These are phyloP conservation scores for Ceratocystis ficicola DNA, from an alignment of 2,329 filamentous ascomycete species.

Conservation along the genomic window DNA sequence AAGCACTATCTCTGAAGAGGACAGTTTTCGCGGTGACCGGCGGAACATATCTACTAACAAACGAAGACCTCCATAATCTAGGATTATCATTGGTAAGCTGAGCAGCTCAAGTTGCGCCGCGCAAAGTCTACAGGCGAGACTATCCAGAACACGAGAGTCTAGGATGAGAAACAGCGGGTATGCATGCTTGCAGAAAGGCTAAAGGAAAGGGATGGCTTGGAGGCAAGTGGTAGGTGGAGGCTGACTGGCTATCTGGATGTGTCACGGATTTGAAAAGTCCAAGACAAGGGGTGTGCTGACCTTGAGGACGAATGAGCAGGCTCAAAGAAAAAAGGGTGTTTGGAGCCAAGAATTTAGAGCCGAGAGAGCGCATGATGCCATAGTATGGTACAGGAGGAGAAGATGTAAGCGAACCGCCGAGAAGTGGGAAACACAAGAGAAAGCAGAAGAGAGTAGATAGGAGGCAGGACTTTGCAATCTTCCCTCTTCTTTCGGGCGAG, in stretches of 20 bases:
- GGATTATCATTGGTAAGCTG: neutral
- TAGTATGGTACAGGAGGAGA: neutral
- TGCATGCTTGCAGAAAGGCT: neutral
- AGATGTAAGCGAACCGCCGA: neutral
- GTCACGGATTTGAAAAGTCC: constrained; percentile 4
- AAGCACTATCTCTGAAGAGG: neutral
- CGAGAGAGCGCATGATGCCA: no score
- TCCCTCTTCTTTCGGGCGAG: neutral
- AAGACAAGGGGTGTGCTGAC: constrained; percentile 6
- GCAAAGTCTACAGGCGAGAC: neutral
- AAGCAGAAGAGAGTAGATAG: neutral
- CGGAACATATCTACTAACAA: neutral
- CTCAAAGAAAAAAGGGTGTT: neutral
- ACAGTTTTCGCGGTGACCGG: neutral
- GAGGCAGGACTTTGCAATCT: neutral
- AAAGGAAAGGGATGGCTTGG: constrained; percentile 4
- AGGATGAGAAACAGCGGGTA: neutral
- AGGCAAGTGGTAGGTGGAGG: neutral
- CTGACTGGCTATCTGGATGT: neutral
- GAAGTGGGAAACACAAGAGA: neutral
- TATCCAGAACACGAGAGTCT: constrained; percentile 1
- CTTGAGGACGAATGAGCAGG: neutral
- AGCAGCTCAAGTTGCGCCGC: neutral
- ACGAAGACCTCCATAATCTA: neutral
- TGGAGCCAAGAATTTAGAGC: neutral